These are phyloP conservation scores for Zymoseptoria tritici DNA, from an alignment of 2,329 filamentous ascomycete species.

Conservation along the genomic window DNA sequence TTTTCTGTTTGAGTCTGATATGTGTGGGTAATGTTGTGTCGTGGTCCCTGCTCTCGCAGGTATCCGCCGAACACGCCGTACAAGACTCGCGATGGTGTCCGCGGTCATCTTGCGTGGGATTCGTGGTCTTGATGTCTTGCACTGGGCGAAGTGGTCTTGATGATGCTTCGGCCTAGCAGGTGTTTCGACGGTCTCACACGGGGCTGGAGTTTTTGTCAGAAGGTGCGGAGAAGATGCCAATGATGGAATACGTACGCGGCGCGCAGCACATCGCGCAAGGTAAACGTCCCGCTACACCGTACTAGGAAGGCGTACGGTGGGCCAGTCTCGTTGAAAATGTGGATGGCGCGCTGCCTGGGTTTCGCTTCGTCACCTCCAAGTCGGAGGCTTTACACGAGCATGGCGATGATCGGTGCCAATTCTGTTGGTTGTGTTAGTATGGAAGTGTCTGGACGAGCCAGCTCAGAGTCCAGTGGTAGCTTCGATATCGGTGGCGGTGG, in stretches of 20 bases:
- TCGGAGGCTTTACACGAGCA: background rate
- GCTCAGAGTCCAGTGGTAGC: background rate
- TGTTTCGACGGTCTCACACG: background rate
- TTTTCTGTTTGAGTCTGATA: background rate
- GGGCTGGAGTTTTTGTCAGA: background rate
- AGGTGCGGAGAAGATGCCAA: background rate
- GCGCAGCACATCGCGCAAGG: background rate
- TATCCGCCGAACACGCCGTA: background rate
- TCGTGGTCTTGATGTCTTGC: background rate
- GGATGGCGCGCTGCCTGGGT: background rate
- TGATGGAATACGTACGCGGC: background rate
- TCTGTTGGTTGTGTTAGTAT: background rate
- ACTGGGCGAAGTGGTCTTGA: background rate
- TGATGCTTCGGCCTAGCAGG: background rate
- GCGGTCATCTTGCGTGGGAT: background rate
- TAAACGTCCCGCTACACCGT: background rate
- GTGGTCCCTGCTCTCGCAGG: background rate
- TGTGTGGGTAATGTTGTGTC: background rate
- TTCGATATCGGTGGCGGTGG: background rate
- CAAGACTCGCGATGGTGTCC: too few species aligned
- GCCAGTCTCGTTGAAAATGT: background rate
- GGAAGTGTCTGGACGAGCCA: background rate
- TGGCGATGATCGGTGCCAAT: background rate
- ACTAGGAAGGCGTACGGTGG: background rate
- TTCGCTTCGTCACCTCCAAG: background rate